Percentiles rank a stretch among this genome's conserved stretches.
Evolutionary conservation across 2,329 filamentous ascomycete species (phyloP).

Genomic region (Pseudopyricularia javanii): DNA sequence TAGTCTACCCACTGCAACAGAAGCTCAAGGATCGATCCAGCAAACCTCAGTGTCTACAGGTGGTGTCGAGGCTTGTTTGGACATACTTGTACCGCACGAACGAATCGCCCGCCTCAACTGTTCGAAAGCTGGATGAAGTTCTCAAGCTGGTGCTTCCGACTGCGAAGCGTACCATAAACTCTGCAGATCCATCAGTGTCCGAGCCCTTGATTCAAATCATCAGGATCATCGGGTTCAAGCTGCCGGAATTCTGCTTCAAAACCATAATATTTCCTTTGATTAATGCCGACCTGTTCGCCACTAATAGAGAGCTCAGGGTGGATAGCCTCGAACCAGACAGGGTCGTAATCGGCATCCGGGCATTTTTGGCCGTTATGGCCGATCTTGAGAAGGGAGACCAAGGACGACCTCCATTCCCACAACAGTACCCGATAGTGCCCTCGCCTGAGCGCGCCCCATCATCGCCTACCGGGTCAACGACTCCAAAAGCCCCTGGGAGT

Average conservation of each 20-base stretch:
- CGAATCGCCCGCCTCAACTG: constrained; percentile 55
- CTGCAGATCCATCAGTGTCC: constrained; percentile 70
- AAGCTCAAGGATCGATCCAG: constrained; percentile 75
- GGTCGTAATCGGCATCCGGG: constrained; percentile 92
- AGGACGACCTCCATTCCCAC: constrained; percentile 72
- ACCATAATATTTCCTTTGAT: constrained; percentile 91
- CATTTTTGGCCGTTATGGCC: constrained; percentile 85
- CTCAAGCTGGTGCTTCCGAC: constrained; percentile 72
- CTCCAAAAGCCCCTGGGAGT: constrained; percentile 12
- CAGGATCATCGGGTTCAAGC: constrained; percentile 84
- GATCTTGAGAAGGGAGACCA: constrained; percentile 79
- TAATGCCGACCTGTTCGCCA: constrained; percentile 78
- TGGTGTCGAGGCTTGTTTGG: constrained; percentile 84
- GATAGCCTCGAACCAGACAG: constrained; percentile 92
- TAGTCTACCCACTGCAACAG: constrained; percentile 65
- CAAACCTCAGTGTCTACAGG: constrained; percentile 71
- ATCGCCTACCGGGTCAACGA: constrained; percentile 33
- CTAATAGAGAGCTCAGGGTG: constrained; percentile 65
- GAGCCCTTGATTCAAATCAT: constrained; percentile 91
- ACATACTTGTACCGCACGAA: constrained; percentile 80
- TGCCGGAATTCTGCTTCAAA: constrained; percentile 87
- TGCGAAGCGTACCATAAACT: constrained; percentile 68
- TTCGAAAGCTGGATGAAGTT: constrained; percentile 80
- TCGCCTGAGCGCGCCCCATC: constrained; percentile 29
- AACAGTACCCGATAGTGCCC: constrained; percentile 34